Evolutionary conservation across 305 asterid species (phyloP).

Genomic region (Striga hermonthica): DNA sequence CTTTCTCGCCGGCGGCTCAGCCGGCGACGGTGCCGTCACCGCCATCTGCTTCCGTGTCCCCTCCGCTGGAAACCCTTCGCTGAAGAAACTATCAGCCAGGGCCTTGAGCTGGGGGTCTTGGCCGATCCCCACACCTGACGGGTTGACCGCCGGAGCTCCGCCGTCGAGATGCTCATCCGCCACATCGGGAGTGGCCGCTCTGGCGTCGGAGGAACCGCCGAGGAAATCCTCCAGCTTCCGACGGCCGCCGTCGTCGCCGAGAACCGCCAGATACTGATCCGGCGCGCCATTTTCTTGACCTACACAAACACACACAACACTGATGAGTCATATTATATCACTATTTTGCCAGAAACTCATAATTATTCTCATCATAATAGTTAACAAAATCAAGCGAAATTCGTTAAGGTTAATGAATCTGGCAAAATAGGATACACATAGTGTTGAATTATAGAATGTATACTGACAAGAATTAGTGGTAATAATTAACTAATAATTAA

Average conservation of each 20-base stretch:
- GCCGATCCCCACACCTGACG: conserved; percentile 33
- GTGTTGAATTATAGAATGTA: background rate
- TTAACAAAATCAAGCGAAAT: too few relatives aligned
- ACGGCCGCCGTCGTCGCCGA: conserved; percentile 33
- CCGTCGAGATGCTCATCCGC: conserved; percentile 30
- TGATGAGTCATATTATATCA: too few relatives aligned
- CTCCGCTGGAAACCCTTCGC: conserved; percentile 40
- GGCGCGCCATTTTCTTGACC: conserved; percentile 33
- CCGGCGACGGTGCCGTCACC: conserved; percentile 40
- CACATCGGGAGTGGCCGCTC: conserved; percentile 27
- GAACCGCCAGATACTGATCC: conserved; percentile 23
- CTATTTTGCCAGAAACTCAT: too few relatives aligned
- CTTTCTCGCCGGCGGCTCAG: conserved; percentile 51
- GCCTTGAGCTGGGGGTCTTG: conserved; percentile 64
- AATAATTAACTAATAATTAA: background rate
- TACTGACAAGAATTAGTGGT: conserved; percentile 32
- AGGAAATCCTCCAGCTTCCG: conserved; percentile 78
- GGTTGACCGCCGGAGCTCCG: conserved; percentile 15
- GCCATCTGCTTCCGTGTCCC: conserved; percentile 32
- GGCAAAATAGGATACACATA: background rate
- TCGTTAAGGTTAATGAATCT: too few relatives aligned
- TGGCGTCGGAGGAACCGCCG: conserved; percentile 33
- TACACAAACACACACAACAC: background rate
- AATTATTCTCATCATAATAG: too few relatives aligned
- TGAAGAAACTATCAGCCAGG: conserved; percentile 53